Evolutionary conservation across 2,329 filamentous ascomycete genomes (phyloP), one percentile per base, ranked within the genome.

Genomic region (Colletotrichum coccodes): DNA sequence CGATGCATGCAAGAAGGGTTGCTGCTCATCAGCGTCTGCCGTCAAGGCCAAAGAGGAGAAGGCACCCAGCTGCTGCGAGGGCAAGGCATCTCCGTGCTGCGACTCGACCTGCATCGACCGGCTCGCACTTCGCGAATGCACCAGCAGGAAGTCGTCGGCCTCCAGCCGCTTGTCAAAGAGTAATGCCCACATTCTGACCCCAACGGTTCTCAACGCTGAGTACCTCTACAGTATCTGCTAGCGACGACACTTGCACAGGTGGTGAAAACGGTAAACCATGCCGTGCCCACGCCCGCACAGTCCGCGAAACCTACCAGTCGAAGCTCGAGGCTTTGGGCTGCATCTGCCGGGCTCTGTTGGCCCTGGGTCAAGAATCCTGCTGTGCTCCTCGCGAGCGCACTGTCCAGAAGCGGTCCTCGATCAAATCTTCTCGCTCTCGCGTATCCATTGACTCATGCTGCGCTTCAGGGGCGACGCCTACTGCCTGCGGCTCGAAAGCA

Each of bases 291-390:
- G 65, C 68, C 1, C 74, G 72, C 12, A 77, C 77, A 7, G 74
- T 79, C 2, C 79, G 76, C 32, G 74, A 79, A 28, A 78, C 74
- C 28, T 87, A 87, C 60, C 79, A 77, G 1, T 78, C 79, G 3
- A 83, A 72, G 16, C 80, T 88, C 2, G 74, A 82, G 50, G 82
- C 85, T 5, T 75, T 89, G 1, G 86, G 86, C 4, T 88, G 86
- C 73, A 84, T 88, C 69, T 89, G 86, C 66, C 82, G 85, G 21
- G 81, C 84, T 23, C 80, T 89, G 18, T 68, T 88, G 32, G 82
- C 85, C 9, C 78, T 87, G 21, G 85, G 86, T 0, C 79, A 85
- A 63, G 84, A 88, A 70, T 80, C 85, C 0, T 88, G 86, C 77
- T 88, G 86, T 62, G 72, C 75, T 26, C 72, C 74, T 26, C 74